Conservation (phyloP, 179 eudicot genomes). For the Vitellaria paradoxa region DNA sequence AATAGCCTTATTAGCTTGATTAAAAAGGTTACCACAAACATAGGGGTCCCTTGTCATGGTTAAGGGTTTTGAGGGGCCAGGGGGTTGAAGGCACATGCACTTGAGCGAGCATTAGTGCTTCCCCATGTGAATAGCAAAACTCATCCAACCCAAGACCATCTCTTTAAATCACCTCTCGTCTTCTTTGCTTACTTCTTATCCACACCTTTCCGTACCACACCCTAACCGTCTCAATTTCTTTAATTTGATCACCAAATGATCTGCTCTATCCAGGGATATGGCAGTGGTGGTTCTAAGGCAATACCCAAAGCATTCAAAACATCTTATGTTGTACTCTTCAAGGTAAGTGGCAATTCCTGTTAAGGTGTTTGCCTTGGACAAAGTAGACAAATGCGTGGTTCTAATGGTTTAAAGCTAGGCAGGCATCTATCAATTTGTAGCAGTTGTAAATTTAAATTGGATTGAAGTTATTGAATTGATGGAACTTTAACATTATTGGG, state of each 20-base stretch:
- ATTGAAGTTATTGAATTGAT: too few species aligned
- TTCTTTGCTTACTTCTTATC: not conserved
- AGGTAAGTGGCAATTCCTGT: too few species aligned
- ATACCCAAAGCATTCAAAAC: too few species aligned
- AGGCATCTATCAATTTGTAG: too few species aligned
- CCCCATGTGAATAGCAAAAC: slow-evolving; percentile 25
- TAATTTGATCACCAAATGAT: not conserved
- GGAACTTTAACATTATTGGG: too few species aligned
- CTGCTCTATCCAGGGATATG: too few species aligned
- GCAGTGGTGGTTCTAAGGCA: too few species aligned
- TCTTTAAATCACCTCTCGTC: slow-evolving; percentile 14
- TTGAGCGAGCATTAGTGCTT: slow-evolving; percentile 18
- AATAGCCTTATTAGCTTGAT: not conserved
- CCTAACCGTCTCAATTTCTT: not conserved
- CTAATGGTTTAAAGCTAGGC: too few species aligned
- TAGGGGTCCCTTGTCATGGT: slow-evolving; percentile 8
- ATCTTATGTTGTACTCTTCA: too few species aligned
- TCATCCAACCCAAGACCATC: not conserved
- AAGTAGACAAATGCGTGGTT: too few species aligned
- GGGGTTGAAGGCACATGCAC: slow-evolving; percentile 10
- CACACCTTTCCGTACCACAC: not conserved
- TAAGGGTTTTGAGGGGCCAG: not conserved
- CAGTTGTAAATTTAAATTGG: too few species aligned
- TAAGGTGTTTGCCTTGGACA: too few species aligned
- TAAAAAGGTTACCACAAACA: not conserved